phyloP scores from a whole-genome alignment of 1,284 basidiomycete species.

The Leccinum insolens region DNA sequence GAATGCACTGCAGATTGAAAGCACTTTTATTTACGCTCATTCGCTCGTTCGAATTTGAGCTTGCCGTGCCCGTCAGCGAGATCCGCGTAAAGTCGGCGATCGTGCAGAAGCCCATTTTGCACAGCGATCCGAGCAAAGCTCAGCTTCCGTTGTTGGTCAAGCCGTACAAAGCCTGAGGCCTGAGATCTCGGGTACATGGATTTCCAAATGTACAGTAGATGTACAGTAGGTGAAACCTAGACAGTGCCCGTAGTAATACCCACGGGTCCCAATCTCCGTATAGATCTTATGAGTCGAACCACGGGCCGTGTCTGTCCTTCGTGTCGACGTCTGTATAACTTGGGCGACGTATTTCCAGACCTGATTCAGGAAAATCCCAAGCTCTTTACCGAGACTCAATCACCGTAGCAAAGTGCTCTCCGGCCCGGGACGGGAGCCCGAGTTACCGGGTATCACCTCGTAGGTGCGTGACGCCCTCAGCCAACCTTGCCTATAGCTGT shows the following conservation, averaged over 20 bases:
- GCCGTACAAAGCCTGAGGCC: background rate
- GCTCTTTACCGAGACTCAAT: conserved; percentile 27
- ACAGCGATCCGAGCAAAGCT: conserved; percentile 16
- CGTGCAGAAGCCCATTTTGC: conserved; percentile 44
- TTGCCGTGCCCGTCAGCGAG: conserved; percentile 46
- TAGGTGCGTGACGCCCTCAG: conserved; percentile 27
- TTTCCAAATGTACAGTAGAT: background rate
- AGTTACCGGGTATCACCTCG: too few relatives aligned
- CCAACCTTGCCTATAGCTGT: conserved; percentile 42
- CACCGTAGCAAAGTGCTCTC: conserved; percentile 35
- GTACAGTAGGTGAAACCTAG: background rate
- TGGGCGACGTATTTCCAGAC: conserved; percentile 64
- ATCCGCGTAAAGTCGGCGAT: conserved; percentile 40
- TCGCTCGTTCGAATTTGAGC: conserved; percentile 56
- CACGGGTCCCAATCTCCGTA: background rate
- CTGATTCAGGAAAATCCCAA: conserved; percentile 41
- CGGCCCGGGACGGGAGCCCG: too few relatives aligned
- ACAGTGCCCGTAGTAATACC: too few relatives aligned
- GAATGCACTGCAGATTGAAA: conserved; percentile 35
- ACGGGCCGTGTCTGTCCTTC: conserved; percentile 73
- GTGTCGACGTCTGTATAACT: conserved; percentile 67
- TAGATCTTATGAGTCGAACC: conserved; percentile 75
- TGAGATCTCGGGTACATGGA: background rate
- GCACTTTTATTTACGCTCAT: conserved; percentile 59
- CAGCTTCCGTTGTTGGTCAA: conserved; percentile 27